Evolutionary conservation across 805 yeast genomes (phyloP).

Genomic region (Candida chauliodis): DNA sequence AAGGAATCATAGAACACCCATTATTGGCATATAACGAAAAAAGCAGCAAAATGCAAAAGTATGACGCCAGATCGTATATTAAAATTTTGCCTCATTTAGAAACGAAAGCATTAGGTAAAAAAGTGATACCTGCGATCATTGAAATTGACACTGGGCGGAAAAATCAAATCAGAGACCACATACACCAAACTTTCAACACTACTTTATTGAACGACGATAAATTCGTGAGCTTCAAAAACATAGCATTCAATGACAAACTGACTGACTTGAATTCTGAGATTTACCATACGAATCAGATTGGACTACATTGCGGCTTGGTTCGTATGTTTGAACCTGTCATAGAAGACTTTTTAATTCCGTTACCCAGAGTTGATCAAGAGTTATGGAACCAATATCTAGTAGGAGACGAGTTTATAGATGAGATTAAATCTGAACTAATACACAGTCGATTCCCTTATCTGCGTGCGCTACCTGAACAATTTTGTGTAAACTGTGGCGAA

Average conservation of each 20-base stretch:
- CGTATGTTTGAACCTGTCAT: slow-evolving; percentile 1
- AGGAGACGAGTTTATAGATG: slow-evolving; percentile 10
- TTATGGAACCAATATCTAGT: slow-evolving; percentile 14
- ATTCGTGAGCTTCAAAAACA: slow-evolving; percentile 15
- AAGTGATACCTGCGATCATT: slow-evolving; percentile 16
- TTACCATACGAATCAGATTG: slow-evolving; percentile 21
- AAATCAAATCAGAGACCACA: slow-evolving; percentile 24
- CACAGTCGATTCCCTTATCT: neutral
- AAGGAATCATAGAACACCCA: slow-evolving; percentile 14
- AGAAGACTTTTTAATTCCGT: slow-evolving; percentile 2
- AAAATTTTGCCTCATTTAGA: slow-evolving; percentile 14
- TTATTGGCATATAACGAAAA: slow-evolving; percentile 9
- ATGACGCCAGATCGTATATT: slow-evolving; percentile 16
- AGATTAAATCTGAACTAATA: slow-evolving; percentile 9
- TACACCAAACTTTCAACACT: slow-evolving; percentile 15
- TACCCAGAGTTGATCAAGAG: slow-evolving; percentile 7
- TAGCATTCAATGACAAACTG: neutral
- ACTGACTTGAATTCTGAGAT: slow-evolving; percentile 13
- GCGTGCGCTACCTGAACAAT: neutral
- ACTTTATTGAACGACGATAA: slow-evolving; percentile 23
- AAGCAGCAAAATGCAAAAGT: slow-evolving; percentile 2
- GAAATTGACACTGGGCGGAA: slow-evolving; percentile 22
- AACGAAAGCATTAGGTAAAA: slow-evolving; percentile 5
- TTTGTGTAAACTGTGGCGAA: slow-evolving; percentile 2
- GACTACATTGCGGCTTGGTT: slow-evolving; percentile 18